phyloP scores from a whole-genome alignment of 2,329 filamentous ascomycete species.

The Diaporthe aspalathi region DNA sequence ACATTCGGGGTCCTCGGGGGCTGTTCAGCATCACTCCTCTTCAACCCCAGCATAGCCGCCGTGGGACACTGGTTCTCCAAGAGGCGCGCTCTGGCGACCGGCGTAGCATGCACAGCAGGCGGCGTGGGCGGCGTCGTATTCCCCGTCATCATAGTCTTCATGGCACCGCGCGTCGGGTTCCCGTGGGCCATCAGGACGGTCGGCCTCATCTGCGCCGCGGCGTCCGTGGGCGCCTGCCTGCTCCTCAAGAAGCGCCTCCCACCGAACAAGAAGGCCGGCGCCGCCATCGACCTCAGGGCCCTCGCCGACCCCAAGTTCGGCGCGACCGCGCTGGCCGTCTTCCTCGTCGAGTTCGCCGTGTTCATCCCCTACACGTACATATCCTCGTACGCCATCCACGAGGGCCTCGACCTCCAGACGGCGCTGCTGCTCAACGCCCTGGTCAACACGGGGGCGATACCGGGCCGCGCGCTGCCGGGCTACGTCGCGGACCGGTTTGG shows the following conservation, averaged over 20 bases:
- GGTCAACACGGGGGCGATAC: constrained; percentile 82
- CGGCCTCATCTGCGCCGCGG: constrained; percentile 59
- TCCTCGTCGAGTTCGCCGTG: constrained; percentile 79
- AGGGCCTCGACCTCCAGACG: constrained; percentile 80
- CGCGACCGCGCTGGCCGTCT: constrained; percentile 74
- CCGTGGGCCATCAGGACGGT: constrained; percentile 64
- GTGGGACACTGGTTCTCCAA: constrained; percentile 86
- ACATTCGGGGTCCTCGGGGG: constrained; percentile 82
- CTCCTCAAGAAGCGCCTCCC: constrained; percentile 71
- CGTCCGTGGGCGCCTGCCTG: constrained; percentile 58
- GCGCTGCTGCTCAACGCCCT: constrained; percentile 67
- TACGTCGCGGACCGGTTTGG: constrained; percentile 85
- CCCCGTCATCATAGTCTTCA: constrained; percentile 63
- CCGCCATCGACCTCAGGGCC: constrained; percentile 74
- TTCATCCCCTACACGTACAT: constrained; percentile 88
- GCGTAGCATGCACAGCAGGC: constrained; percentile 82
- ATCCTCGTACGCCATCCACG: constrained; percentile 76
- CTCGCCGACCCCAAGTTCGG: constrained; percentile 71
- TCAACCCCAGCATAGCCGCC: constrained; percentile 83
- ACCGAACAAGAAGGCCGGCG: constrained; percentile 67
- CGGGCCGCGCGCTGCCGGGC: constrained; percentile 83
- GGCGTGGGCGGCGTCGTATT: constrained; percentile 77
- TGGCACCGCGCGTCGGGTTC: constrained; percentile 64
- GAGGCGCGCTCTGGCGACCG: constrained; percentile 82
- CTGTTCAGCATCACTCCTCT: constrained; percentile 80